These are phyloP conservation scores for Aureobasidium subglaciale DNA, from an alignment of 2,329 filamentous ascomycete species.

Conservation along the genomic window DNA sequence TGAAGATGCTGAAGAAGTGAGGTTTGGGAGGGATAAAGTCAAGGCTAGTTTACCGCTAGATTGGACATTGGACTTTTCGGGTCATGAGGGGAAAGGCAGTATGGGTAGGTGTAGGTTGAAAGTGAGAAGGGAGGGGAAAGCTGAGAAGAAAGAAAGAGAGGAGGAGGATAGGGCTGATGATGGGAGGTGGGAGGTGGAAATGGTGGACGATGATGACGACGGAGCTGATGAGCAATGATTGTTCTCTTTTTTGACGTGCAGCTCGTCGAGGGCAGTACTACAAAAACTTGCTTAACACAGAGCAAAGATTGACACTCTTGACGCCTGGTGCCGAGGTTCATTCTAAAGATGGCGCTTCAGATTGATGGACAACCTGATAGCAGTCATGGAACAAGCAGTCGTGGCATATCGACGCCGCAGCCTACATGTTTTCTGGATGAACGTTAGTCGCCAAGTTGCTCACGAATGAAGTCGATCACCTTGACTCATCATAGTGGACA, in stretches of 20 bases:
- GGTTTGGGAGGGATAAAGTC: conserved; percentile 22
- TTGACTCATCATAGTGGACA: too few relatives aligned
- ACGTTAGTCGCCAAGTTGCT: too few relatives aligned
- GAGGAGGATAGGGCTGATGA: conserved; percentile 22
- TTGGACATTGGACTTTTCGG: conserved; percentile 38
- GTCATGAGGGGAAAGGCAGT: conserved; percentile 29
- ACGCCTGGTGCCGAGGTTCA: too few relatives aligned
- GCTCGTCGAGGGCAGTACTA: not conserved
- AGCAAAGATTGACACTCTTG: too few relatives aligned
- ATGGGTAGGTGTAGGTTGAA: conserved; percentile 36
- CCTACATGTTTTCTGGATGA: too few relatives aligned
- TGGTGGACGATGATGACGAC: conserved; percentile 3
- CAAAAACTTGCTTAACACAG: too few relatives aligned
- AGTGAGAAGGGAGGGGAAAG: conserved; percentile 29
- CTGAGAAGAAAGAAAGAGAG: conserved; percentile 19
- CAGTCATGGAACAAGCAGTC: too few relatives aligned
- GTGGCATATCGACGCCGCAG: too few relatives aligned
- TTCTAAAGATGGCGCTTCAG: too few relatives aligned
- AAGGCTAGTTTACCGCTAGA: conserved; percentile 33
- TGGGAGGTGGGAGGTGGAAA: conserved; percentile 10
- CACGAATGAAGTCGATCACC: too few relatives aligned
- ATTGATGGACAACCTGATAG: too few relatives aligned
- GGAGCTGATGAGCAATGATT: not conserved
- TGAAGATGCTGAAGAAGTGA: conserved; percentile 29
- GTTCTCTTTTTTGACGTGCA: too few relatives aligned